A percentile compares a stretch with the other conserved stretches of the same genome.
phyloP scores from a whole-genome alignment of 192 early-diverging fungal species.

The Coemansia sp. region DNA sequence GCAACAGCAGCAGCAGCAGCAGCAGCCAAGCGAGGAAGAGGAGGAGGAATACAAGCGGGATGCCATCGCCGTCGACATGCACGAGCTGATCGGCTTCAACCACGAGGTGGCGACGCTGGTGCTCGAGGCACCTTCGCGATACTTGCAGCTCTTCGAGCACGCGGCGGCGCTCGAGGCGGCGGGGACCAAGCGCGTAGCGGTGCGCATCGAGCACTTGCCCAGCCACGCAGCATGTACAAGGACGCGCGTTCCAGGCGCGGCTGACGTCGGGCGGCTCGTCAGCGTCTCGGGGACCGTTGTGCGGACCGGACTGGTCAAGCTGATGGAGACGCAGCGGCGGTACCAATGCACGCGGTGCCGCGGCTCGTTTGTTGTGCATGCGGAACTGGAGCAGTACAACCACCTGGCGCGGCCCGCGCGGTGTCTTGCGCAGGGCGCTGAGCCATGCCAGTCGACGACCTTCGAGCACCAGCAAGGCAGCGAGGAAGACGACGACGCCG shows the following conservation, averaged over 20 bases:
- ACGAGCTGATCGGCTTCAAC: constrained; percentile 34
- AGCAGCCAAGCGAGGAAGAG: constrained; percentile 11
- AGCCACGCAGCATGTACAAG: constrained; percentile 69
- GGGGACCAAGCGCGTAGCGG: constrained; percentile 71
- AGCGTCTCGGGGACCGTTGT: constrained; percentile 14
- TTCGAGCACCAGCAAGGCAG: constrained; percentile 36
- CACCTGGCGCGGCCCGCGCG: constrained; percentile 80
- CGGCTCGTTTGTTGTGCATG: constrained; percentile 78
- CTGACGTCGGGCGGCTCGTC: constrained; percentile 42
- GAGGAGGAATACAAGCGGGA: neutral
- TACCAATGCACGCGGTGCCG: constrained; percentile 87
- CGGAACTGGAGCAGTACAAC: constrained; percentile 81
- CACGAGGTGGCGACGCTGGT: constrained; percentile 39
- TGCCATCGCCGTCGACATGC: constrained; percentile 17
- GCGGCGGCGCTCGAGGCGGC: constrained; percentile 83
- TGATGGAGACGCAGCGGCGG: constrained; percentile 72
- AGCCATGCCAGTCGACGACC: constrained; percentile 54
- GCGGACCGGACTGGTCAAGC: constrained; percentile 33
- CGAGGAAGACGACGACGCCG: neutral
- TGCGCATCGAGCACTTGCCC: constrained; percentile 28
- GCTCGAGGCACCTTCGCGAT: constrained; percentile 74
- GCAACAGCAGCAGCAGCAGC: no score
- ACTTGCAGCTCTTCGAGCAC: constrained; percentile 81
- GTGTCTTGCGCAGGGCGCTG: constrained; percentile 49
- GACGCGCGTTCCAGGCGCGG: constrained; percentile 65